Base-by-base conservation (phyloP, 164 flowering plant species). In the Vitis rotundifolia region DNA sequence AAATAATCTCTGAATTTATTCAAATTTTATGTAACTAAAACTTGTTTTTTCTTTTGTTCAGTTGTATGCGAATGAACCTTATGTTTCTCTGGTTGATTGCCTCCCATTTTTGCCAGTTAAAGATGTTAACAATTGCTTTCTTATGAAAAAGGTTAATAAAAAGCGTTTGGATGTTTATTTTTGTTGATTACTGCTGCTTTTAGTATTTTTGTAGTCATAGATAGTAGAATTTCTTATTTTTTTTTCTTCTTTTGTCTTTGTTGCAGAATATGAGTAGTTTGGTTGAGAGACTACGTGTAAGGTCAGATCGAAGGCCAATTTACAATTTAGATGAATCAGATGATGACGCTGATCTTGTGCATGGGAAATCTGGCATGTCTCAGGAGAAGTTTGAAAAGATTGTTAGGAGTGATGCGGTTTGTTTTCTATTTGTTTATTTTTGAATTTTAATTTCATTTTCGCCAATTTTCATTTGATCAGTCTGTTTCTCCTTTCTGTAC, bases 241-340 rank as follows among this genome's bases (percentile, higher is more conserved):
- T 6, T 37, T 37, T 37, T 3, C 44, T 37, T 37, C 44, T 37
- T 49, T 62, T 51, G 37, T 57, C 19, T 75, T 11, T 29, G 10
- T 69, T 69, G 49, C 78, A 81, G 86, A 76, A 67, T n/a, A 93
- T 96, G 99, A 84, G 92, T 80, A 96, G 99, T 75, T 83, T 93
- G 85, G 98, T 87, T 37, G 99, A 93, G 83, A 86, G 99, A 81
- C 91, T 96, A 11, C 97, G 98, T 11, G 85, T 74, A 44, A 84
- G 99, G 75, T 82, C 99, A 49, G 99, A 91, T 22, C 78, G 97
- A 64, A 85, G 75, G 76, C 99, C 99, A 10, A 22, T 84, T 11
- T 96, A 96, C 72, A 86, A 74, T 72, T 54, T 90, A 29, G 97
- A 96, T 70, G 93, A 89, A 9, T 92, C 91, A 7, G 98, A 93